A percentile compares a stretch with the other conserved stretches of the same genome.
Evolutionary conservation across 805 yeast genomes (phyloP).

Genomic region (Pichia manshurica): DNA sequence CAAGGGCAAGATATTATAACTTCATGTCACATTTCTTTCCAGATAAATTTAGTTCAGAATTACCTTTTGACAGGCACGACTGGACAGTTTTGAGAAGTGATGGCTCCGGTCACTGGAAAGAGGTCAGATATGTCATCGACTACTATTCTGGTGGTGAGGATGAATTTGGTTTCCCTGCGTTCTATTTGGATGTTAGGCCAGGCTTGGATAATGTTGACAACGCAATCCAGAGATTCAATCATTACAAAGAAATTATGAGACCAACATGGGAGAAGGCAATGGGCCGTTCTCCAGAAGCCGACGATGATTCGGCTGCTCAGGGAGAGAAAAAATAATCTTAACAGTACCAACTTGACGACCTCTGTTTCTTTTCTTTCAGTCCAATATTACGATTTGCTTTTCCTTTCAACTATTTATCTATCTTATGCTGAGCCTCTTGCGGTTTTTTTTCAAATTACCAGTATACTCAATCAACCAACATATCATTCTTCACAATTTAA

Average conservation of each 20-base stretch:
- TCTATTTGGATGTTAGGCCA: conserved; percentile 91
- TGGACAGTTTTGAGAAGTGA: conserved; percentile 85
- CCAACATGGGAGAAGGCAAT: conserved; percentile 68
- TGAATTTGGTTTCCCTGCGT: conserved; percentile 82
- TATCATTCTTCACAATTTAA: too few relatives aligned
- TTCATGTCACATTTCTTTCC: conserved; percentile 69
- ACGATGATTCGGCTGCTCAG: neutral
- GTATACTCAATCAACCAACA: neutral
- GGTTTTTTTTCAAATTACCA: neutral
- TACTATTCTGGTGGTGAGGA: conserved; percentile 92
- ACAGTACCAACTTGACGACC: too few relatives aligned
- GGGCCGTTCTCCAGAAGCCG: conserved; percentile 38
- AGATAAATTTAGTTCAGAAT: conserved; percentile 58
- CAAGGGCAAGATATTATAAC: conserved; percentile 72
- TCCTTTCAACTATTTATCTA: neutral
- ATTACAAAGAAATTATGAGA: conserved; percentile 46
- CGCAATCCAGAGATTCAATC: conserved; percentile 62
- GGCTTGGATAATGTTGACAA: conserved; percentile 68
- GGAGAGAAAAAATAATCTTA: neutral
- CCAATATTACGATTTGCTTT: neutral
- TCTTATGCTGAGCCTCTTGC: too few relatives aligned
- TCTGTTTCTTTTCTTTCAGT: neutral
- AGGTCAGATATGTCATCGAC: conserved; percentile 89
- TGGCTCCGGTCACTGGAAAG: conserved; percentile 49
- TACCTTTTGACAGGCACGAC: conserved; percentile 98